Conservation (phyloP, 768 basidiomycete genomes). For the Chalciporus pseudorubinellus region DNA sequence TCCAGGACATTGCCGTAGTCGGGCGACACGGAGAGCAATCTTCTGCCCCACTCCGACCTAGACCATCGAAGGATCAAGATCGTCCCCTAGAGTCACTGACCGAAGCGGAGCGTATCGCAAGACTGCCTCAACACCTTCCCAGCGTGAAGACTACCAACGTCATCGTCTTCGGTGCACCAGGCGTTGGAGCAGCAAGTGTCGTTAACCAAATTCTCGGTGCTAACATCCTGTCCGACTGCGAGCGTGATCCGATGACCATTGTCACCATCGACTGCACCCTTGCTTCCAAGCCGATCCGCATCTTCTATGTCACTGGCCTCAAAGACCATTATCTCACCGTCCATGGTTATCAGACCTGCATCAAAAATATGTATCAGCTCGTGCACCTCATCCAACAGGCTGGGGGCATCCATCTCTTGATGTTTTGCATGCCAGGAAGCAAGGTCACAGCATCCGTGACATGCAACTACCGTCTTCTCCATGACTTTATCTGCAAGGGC, state of each 20-base stretch:
- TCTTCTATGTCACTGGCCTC: slow-evolving; percentile 33
- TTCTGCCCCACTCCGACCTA: neutral
- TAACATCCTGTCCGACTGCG: slow-evolving; percentile 20
- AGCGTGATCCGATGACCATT: slow-evolving; percentile 33
- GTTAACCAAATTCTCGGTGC: slow-evolving; percentile 24
- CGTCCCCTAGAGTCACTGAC: slow-evolving; percentile 2
- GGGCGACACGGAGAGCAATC: neutral
- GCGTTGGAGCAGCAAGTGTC: slow-evolving; percentile 29
- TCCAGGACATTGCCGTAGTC: slow-evolving; percentile 14
- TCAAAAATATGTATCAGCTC: slow-evolving; percentile 29
- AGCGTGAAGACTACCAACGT: slow-evolving; percentile 32
- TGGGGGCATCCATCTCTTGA: slow-evolving; percentile 40
- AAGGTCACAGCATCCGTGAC: slow-evolving; percentile 31
- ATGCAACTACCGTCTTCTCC: slow-evolving; percentile 38
- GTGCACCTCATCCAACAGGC: slow-evolving; percentile 16
- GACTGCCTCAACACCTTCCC: slow-evolving; percentile 18
- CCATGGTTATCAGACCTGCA: slow-evolving; percentile 11
- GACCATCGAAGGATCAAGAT: slow-evolving; percentile 5
- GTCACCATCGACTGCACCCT: slow-evolving; percentile 26
- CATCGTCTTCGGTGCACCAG: slow-evolving; percentile 43
- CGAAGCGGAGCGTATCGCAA: slow-evolving; percentile 19
- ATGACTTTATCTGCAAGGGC: slow-evolving; percentile 35
- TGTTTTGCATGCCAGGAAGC: slow-evolving; percentile 40
- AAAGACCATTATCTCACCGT: slow-evolving; percentile 27
- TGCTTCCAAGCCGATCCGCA: slow-evolving; percentile 14